Percentiles rank a stretch among this genome's conserved stretches.
phyloP scores from a whole-genome alignment of 2,329 filamentous ascomycete species.

The Diplodia sapinea region DNA sequence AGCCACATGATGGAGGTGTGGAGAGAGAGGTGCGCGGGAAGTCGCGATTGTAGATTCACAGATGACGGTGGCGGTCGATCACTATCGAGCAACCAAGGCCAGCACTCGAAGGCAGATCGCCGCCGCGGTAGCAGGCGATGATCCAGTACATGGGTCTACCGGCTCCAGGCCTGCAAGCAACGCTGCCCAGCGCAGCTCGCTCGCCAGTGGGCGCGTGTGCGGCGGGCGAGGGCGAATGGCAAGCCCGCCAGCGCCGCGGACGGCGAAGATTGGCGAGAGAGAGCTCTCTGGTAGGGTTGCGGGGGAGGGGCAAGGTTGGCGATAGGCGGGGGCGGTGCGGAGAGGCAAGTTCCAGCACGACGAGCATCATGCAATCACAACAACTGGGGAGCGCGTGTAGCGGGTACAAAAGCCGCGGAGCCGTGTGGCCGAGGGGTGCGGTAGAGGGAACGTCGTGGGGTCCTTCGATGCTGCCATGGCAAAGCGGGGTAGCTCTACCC shows the following conservation, averaged over 20 bases:
- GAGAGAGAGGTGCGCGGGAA: conserved; percentile 9
- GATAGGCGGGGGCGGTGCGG: conserved; percentile 24
- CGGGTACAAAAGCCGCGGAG: neutral
- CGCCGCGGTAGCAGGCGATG: conserved; percentile 21
- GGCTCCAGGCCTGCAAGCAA: conserved; percentile 21
- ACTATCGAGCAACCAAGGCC: conserved; percentile 25
- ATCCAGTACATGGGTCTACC: conserved; percentile 28
- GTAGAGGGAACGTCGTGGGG: conserved; percentile 11
- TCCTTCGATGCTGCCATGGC: conserved; percentile 11
- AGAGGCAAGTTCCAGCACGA: conserved; percentile 17
- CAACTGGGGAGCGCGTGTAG: neutral
- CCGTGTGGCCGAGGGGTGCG: neutral
- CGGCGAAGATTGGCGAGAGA: conserved; percentile 18
- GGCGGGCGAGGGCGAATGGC: conserved; percentile 12
- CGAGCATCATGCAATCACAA: conserved; percentile 22
- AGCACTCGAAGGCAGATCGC: conserved; percentile 17
- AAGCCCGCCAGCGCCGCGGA: conserved; percentile 5
- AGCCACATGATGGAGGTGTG: conserved; percentile 19
- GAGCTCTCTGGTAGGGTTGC: conserved; percentile 4
- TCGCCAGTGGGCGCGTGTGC: neutral
- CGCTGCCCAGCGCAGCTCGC: conserved; percentile 7
- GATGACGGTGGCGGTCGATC: conserved; percentile 26
- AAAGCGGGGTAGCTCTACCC: conserved; percentile 28
- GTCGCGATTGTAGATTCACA: conserved; percentile 28
- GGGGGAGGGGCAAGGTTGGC: conserved; percentile 21